phyloP scores from a whole-genome alignment of 1,284 basidiomycete genomes.

The Hypsizygus ulmarius region DNA sequence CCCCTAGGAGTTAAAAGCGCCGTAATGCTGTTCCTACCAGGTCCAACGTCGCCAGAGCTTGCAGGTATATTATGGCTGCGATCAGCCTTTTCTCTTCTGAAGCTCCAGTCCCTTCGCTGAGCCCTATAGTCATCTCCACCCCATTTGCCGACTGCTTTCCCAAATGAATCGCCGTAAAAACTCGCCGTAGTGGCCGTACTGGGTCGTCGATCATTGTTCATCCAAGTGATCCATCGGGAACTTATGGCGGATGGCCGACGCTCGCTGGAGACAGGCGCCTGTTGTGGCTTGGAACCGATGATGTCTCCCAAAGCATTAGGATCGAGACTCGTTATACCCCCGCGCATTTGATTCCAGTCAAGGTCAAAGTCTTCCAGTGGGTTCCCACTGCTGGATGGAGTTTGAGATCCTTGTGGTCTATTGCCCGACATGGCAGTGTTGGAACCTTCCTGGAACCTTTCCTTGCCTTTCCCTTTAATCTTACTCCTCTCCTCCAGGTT shows the following conservation, averaged over 20 bases:
- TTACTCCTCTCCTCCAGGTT: slow-evolving; percentile 32
- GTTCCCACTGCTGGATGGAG: neutral
- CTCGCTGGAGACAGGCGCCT: slow-evolving; percentile 7
- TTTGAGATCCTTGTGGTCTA: neutral
- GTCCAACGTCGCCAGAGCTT: slow-evolving; percentile 7
- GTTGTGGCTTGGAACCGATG: slow-evolving; percentile 14
- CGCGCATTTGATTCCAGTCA: slow-evolving; percentile 29
- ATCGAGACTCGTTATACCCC: slow-evolving; percentile 30
- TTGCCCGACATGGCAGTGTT: slow-evolving; percentile 1
- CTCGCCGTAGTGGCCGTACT: slow-evolving; percentile 36
- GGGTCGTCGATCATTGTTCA: slow-evolving; percentile 21
- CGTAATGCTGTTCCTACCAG: slow-evolving; percentile 8
- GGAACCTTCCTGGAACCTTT: slow-evolving; percentile 2
- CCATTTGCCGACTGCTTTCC: slow-evolving; percentile 45
- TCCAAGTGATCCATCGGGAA: slow-evolving; percentile 20
- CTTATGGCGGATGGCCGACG: slow-evolving; percentile 13
- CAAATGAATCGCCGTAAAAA: slow-evolving; percentile 57
- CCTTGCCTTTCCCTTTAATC: slow-evolving; percentile 23
- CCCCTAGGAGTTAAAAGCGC: slow-evolving; percentile 14
- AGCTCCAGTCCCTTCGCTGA: slow-evolving; percentile 58
- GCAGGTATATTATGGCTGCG: slow-evolving; percentile 21
- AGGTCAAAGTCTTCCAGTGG: slow-evolving; percentile 29
- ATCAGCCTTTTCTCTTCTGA: slow-evolving; percentile 54
- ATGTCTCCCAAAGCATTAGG: slow-evolving; percentile 26
- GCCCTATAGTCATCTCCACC: slow-evolving; percentile 45